Conservation (phyloP, 2,329 filamentous ascomycete species). For the Keithomyces neogunnii region DNA sequence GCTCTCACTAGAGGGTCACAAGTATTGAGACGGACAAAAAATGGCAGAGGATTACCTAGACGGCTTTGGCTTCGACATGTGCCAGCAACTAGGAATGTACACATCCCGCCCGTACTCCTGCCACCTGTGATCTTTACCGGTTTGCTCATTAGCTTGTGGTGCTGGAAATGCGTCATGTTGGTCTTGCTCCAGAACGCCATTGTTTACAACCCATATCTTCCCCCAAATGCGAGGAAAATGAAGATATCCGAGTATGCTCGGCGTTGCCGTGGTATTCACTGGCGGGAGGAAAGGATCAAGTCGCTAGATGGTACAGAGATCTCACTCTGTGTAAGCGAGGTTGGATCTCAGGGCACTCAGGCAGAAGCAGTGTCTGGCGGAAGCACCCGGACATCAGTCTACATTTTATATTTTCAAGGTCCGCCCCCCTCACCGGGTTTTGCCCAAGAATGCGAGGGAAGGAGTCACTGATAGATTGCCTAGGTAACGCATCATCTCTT, state of each 20-base stretch:
- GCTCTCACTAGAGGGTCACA: neutral
- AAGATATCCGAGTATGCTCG: slow-evolving; percentile 54
- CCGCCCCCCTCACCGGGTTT: slow-evolving; percentile 13
- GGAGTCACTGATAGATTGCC: neutral
- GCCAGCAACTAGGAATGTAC: slow-evolving; percentile 14
- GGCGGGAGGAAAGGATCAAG: slow-evolving; percentile 54
- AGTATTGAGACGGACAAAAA: neutral
- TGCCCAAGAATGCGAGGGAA: neutral
- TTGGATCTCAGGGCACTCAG: slow-evolving; percentile 3
- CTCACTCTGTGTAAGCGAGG: slow-evolving; percentile 47
- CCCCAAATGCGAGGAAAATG: slow-evolving; percentile 61
- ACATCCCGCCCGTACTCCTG: slow-evolving; percentile 37
- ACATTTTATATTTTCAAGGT: slow-evolving; percentile 52
- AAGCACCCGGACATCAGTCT: slow-evolving; percentile 28
- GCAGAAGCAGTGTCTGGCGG: neutral
- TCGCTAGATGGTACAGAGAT: slow-evolving; percentile 59
- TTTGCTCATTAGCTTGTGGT: slow-evolving; percentile 56
- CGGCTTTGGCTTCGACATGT: neutral
- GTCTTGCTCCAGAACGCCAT: slow-evolving; percentile 73
- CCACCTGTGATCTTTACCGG: slow-evolving; percentile 60
- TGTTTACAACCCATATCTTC: slow-evolving; percentile 71
- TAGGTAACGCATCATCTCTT: slow-evolving; percentile 52
- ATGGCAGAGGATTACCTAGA: neutral
- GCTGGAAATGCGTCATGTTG: slow-evolving; percentile 64
- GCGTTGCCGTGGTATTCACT: slow-evolving; percentile 53